Conservation (phyloP, 1,284 basidiomycete genomes). For the Boletellus dicymbophilus region DNA sequence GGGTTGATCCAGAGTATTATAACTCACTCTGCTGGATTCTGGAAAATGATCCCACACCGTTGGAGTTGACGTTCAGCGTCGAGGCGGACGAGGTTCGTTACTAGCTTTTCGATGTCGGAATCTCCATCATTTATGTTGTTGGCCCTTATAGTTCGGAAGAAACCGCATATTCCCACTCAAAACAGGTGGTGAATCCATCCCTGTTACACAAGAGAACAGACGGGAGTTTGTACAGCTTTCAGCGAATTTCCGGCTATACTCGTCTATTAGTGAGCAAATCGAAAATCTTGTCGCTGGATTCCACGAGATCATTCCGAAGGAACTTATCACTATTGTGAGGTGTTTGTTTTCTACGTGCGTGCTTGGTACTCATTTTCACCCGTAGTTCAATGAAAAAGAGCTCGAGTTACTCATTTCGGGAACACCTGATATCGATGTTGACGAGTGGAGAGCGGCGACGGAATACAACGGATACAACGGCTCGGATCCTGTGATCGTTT, state of each 20-base stretch:
- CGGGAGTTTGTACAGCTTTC: constrained; percentile 94
- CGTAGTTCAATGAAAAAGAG: constrained; percentile 95
- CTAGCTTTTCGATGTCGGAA: neutral
- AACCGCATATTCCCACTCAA: constrained; percentile 88
- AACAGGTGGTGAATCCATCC: constrained; percentile 75
- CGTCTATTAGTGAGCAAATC: constrained; percentile 97
- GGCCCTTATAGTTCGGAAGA: constrained; percentile 72
- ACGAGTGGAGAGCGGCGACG: constrained; percentile 96
- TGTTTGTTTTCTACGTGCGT: neutral
- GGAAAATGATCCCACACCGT: constrained; percentile 84
- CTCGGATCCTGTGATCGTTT: constrained; percentile 93
- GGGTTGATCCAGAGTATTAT: constrained; percentile 97
- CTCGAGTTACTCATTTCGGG: constrained; percentile 98
- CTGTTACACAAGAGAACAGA: constrained; percentile 96
- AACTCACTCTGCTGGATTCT: constrained; percentile 92
- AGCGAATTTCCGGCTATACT: constrained; percentile 89
- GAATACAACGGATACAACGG: constrained; percentile 87
- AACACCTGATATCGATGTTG: constrained; percentile 98
- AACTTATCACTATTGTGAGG: constrained; percentile 76
- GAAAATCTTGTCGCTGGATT: constrained; percentile 91
- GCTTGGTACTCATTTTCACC: constrained; percentile 21
- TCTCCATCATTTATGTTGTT: neutral
- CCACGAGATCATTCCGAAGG: constrained; percentile 94
- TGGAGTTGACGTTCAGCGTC: constrained; percentile 89
- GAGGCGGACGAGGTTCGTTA: constrained; percentile 85